Percentiles rank a stretch among this genome's conserved stretches.
These are phyloP conservation scores for Yamadazyma blattariae DNA, from an alignment of 1,139 yeast species.

Conservation along the genomic window DNA sequence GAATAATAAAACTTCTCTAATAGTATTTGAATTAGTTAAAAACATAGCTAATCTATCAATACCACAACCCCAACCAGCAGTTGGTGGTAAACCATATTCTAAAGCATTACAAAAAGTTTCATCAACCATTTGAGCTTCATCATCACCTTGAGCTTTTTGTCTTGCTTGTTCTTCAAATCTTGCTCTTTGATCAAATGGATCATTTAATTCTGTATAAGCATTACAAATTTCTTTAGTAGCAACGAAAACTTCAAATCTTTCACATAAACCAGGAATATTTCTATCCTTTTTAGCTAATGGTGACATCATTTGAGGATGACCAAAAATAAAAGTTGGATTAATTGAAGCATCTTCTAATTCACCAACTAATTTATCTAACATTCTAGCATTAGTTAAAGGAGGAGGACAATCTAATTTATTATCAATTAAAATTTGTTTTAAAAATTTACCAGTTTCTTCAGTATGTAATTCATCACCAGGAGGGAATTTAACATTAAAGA, in stretches of 20 bases:
- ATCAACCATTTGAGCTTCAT: conserved; percentile 95
- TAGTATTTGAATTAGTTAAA: conserved; percentile 92
- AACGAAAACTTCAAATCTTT: conserved; percentile 96
- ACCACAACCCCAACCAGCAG: conserved; percentile 99
- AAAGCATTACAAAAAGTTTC: conserved; percentile 97
- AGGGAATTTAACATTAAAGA: conserved; percentile 86
- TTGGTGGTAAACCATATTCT: conserved; percentile 98
- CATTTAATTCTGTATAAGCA: conserved; percentile 98
- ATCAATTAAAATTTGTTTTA: conserved; percentile 74
- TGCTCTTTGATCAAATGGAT: conserved; percentile 96
- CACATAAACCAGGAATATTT: conserved; percentile 90
- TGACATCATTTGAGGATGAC: conserved; percentile 99
- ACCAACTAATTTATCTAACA: conserved; percentile 97
- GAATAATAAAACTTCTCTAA: conserved; percentile 96
- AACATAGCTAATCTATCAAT: conserved; percentile 98
- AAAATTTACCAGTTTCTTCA: conserved; percentile 86
- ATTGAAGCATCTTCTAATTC: conserved; percentile 89
- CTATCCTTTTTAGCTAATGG: conserved; percentile 98
- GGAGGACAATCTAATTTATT: conserved; percentile 90
- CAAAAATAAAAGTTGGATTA: conserved; percentile 96
- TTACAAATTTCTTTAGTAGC: conserved; percentile 98
- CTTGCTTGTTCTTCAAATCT: conserved; percentile 98
- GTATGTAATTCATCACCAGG: conserved; percentile 94
- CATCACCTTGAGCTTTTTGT: conserved; percentile 99
- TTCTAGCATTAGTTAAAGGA: conserved; percentile 96